phyloP scores from a whole-genome alignment of 2,329 filamentous ascomycete species.

The Graphium sp. region DNA sequence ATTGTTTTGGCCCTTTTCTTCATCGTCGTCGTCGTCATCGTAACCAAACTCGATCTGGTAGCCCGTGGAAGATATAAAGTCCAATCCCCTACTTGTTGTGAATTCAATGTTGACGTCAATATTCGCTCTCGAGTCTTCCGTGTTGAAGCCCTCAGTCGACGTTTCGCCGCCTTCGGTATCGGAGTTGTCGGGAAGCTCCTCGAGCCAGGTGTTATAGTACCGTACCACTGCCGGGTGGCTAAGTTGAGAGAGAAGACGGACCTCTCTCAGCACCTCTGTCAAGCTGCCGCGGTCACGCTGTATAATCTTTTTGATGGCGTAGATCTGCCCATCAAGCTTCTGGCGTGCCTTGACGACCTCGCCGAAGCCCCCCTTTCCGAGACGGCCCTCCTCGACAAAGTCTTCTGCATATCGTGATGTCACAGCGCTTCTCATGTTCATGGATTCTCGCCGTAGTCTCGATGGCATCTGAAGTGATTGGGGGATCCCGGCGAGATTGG shows the following conservation, averaged over 20 bases:
- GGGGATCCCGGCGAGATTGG: neutral
- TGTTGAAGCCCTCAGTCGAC: constrained; percentile 24
- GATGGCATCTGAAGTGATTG: constrained; percentile 3
- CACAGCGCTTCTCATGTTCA: no score
- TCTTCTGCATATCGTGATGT: constrained; percentile 80
- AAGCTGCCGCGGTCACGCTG: constrained; percentile 65
- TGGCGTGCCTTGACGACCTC: constrained; percentile 92
- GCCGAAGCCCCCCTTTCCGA: constrained; percentile 90
- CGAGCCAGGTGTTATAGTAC: constrained; percentile 92
- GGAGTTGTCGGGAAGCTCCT: constrained; percentile 39
- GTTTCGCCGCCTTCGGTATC: constrained; percentile 39
- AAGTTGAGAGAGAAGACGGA: constrained; percentile 76
- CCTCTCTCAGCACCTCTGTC: constrained; percentile 70
- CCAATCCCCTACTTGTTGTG: constrained; percentile 59
- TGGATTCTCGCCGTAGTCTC: constrained; percentile 11
- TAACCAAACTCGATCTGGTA: constrained; percentile 66
- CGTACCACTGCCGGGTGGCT: constrained; percentile 78
- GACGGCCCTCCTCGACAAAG: constrained; percentile 73
- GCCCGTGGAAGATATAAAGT: constrained; percentile 82
- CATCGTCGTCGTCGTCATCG: constrained; percentile 24
- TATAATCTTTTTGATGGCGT: constrained; percentile 93
- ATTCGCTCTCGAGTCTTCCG: constrained; percentile 19
- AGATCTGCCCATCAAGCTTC: constrained; percentile 82
- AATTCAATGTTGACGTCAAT: constrained; percentile 22
- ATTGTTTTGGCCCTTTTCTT: constrained; percentile 18